Evolutionary conservation across 108 stramenopile genomes (phyloP), one percentile per base, ranked within the genome.

Genomic region (Skeletonema grethae): DNA sequence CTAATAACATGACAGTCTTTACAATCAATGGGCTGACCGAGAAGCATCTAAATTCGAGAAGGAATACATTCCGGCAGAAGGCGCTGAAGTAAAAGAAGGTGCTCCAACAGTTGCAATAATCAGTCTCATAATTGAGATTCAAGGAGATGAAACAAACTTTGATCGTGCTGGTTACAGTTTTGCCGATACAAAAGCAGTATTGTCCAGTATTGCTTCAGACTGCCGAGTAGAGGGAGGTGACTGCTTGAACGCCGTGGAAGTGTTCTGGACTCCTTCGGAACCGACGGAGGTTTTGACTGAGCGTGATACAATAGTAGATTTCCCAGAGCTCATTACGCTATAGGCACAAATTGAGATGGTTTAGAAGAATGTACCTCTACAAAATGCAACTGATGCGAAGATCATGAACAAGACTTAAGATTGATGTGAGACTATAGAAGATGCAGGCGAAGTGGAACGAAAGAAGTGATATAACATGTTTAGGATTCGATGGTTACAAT

Each of bases 241-340:
- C 65, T 87, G 87, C 57, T 65, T 95, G 63, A 95, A 95, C 75
- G 94, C 91, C 0, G 87, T 88, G 2, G 94, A 95, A 70, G 85
- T 91, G 8, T 91, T 95, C 69, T 95, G 94, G 94, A 86, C 82
- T 10, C 94, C 94, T 1, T 76, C 90, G 32, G 91, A 95, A 32
- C 70, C 69, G 9, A 66, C 68, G 15, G 91, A 91, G 63, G 86
- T 88, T 2, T 57, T 91, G 71, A 84, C 81, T 5, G 88, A 84
- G 55, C 67, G 66, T 24, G 94, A 95, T 69, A 63, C 88, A 10
- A 77, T 91, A 35, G 10, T 87, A 16, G 94, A 92, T 69, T 95
- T 95, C 72, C 94, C 94, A 4, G 91, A 92, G 65, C 72, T 93
- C 72, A 92, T 95, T 60, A 85, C 87, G 50, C 45, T 92, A 61